These are phyloP conservation scores for Hygrocybe punicea DNA, from an alignment of 768 basidiomycete species.

Conservation along the genomic window DNA sequence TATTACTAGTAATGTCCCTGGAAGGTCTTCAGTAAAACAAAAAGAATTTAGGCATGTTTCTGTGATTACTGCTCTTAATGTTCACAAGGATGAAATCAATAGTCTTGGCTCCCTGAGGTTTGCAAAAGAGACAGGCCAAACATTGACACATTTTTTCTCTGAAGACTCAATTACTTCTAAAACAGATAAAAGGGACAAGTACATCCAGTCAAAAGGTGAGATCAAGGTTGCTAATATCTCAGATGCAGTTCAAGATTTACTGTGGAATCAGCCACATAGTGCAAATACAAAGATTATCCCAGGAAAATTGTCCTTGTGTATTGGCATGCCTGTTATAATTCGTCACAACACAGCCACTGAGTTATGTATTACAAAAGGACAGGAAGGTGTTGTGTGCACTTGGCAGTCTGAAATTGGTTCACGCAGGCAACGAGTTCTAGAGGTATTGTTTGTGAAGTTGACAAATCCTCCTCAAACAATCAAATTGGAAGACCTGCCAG, in stretches of 20 bases:
- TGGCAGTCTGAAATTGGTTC: constrained; percentile 20
- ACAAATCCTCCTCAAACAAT: constrained; percentile 9
- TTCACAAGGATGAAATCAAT: constrained; percentile 39
- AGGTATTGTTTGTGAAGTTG: constrained; percentile 20
- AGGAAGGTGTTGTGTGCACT: constrained; percentile 25
- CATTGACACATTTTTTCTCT: constrained; percentile 24
- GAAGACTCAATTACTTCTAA: constrained; percentile 14
- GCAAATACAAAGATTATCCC: constrained; percentile 19
- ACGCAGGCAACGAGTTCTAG: constrained; percentile 14
- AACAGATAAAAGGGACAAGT: background rate
- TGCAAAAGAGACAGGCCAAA: constrained; percentile 30
- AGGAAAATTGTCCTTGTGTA: constrained; percentile 29
- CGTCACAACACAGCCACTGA: constrained; percentile 29
- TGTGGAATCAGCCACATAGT: constrained; percentile 10
- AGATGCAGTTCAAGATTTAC: background rate
- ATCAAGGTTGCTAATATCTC: background rate
- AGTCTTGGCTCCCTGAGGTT: constrained; percentile 28
- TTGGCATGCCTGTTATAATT: constrained; percentile 30
- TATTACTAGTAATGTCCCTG: constrained; percentile 15
- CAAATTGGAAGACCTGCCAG: constrained; percentile 2
- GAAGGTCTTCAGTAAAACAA: constrained; percentile 10
- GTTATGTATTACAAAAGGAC: constrained; percentile 31
- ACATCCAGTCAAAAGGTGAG: too few relatives aligned
- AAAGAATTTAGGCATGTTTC: constrained; percentile 32
- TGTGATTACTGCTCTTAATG: constrained; percentile 39